Evolutionary conservation across 495 filamentous ascomycete species (phyloP).

Genomic region (Podospora fimiseda): DNA sequence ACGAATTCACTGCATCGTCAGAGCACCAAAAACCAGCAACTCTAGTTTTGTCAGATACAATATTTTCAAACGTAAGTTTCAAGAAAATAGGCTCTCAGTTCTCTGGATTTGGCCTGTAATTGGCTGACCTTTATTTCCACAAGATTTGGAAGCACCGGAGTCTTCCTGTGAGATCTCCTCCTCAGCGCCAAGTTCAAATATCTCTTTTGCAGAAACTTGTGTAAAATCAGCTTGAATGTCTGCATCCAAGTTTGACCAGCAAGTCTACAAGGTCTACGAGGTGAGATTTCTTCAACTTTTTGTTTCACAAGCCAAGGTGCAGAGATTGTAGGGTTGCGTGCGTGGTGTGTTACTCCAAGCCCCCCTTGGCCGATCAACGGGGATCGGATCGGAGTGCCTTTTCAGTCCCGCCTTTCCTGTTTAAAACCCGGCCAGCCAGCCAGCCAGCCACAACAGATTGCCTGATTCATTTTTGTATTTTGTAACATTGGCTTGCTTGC

Average conservation of each 20-base stretch:
- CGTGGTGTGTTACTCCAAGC: background rate
- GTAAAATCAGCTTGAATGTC: slow-evolving; percentile 44
- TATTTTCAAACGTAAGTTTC: too few relatives aligned
- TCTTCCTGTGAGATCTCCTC: background rate
- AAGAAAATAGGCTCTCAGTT: too few relatives aligned
- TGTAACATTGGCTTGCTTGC: too few relatives aligned
- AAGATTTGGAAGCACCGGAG: too few relatives aligned
- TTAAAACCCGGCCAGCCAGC: background rate
- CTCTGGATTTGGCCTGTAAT: too few relatives aligned
- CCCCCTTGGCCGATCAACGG: background rate
- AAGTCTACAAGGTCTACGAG: slow-evolving; percentile 47
- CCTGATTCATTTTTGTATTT: background rate
- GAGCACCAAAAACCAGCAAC: too few relatives aligned
- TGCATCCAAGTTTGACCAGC: slow-evolving; percentile 41
- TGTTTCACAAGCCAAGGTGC: background rate
- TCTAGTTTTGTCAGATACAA: too few relatives aligned
- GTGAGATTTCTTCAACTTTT: slow-evolving; percentile 28
- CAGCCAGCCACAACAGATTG: background rate
- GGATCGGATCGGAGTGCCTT: background rate
- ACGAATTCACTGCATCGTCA: too few relatives aligned
- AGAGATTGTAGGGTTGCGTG: background rate
- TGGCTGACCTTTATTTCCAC: too few relatives aligned
- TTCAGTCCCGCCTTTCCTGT: background rate
- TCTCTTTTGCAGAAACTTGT: background rate
- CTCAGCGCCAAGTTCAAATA: background rate